phyloP scores from a whole-genome alignment of 495 filamentous ascomycete species.

The Trichoderma parareesei region DNA sequence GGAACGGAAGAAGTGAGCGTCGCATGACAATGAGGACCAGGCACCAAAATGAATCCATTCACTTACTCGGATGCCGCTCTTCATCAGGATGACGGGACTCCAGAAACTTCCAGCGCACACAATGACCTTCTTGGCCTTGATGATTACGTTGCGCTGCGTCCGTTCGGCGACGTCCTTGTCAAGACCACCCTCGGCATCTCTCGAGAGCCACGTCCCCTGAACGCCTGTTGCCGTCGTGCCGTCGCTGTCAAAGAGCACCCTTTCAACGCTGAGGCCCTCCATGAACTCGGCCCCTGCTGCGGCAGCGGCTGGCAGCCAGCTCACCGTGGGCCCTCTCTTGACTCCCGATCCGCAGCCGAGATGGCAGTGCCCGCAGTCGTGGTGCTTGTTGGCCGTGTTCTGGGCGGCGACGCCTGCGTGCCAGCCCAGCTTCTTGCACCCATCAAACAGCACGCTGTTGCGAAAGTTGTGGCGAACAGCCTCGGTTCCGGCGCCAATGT shows the following conservation, averaged over 20 bases:
- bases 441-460: constrained; percentile 64
- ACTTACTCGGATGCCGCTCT: constrained; percentile 54
- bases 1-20: neutral
- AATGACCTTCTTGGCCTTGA: constrained; percentile 78
- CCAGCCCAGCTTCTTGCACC: constrained; percentile 68
- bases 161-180: constrained; percentile 36
- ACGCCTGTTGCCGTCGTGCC: constrained; percentile 59
- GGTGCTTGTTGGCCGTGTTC: constrained; percentile 62
- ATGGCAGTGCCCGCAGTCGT: constrained; percentile 74
- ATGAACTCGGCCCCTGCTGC: constrained; percentile 67
- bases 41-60: neutral
- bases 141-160: constrained; percentile 50
- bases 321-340: constrained; percentile 71
- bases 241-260: constrained; percentile 55
- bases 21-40: neutral
- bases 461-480: constrained; percentile 60
- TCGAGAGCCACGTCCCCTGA: constrained; percentile 62
- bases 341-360: constrained; percentile 63
- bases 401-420: constrained; percentile 62
- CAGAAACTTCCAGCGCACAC: constrained; percentile 65
- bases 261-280: constrained; percentile 65
- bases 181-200: constrained; percentile 52
- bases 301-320: constrained; percentile 71
- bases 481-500: constrained; percentile 69
- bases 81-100: constrained; percentile 65